Evolutionary conservation across 805 yeast species (phyloP).

Genomic region (Candida nanaspora): DNA sequence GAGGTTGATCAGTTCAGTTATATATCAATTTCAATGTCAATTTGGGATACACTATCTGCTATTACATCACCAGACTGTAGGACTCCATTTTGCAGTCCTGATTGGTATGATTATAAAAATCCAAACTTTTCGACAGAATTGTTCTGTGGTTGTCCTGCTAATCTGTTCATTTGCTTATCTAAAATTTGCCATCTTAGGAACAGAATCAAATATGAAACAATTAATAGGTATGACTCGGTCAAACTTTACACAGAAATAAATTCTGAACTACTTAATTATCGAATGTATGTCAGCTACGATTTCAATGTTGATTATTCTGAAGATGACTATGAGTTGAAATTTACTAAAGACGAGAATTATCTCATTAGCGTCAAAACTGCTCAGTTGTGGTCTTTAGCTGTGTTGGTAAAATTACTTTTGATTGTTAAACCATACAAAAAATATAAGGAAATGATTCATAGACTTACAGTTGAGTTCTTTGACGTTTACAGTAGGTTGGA

Average conservation of each 20-base stretch:
- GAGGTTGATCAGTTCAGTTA: slow-evolving; percentile 26
- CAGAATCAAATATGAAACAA: slow-evolving; percentile 7
- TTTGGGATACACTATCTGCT: slow-evolving; percentile 37
- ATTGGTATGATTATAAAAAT: slow-evolving; percentile 26
- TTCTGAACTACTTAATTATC: slow-evolving; percentile 21
- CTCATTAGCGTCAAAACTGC: slow-evolving; percentile 27
- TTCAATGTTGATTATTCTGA: slow-evolving; percentile 1
- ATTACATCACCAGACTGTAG: slow-evolving; percentile 35
- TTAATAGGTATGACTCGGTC: slow-evolving; percentile 4
- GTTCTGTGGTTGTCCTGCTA: slow-evolving; percentile 38
- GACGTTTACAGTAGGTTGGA: slow-evolving; percentile 33
- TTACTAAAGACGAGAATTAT: slow-evolving; percentile 14
- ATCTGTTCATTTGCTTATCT: slow-evolving; percentile 29
- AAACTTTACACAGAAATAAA: slow-evolving; percentile 20
- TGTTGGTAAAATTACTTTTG: slow-evolving; percentile 21
- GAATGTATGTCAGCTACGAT: slow-evolving; percentile 24
- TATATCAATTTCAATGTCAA: slow-evolving; percentile 27
- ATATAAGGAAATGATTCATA: slow-evolving; percentile 17
- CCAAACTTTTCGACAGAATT: slow-evolving; percentile 25
- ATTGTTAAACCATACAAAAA: slow-evolving; percentile 22
- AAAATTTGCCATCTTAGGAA: slow-evolving; percentile 25
- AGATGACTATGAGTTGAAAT: background rate
- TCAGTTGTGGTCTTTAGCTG: slow-evolving; percentile 36
- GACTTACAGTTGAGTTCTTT: slow-evolving; percentile 32
- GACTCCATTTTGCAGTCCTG: slow-evolving; percentile 30